These are phyloP conservation scores for Serendipita indica DNA, from an alignment of 768 basidiomycete genomes.

Conservation along the genomic window DNA sequence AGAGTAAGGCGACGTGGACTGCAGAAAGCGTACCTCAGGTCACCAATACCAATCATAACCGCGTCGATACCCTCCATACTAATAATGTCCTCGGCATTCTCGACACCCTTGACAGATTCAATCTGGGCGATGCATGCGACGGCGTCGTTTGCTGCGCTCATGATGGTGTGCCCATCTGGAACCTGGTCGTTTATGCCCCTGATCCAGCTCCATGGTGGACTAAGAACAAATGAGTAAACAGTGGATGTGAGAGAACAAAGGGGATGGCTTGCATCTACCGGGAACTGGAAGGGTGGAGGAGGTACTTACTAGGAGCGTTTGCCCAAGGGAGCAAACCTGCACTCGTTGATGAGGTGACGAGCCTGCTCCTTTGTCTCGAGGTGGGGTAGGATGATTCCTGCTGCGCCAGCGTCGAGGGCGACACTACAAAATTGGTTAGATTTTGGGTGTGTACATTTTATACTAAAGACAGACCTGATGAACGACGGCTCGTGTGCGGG, in stretches of 20 bases:
- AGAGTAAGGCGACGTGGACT: not conserved
- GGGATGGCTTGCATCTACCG: too few relatives aligned
- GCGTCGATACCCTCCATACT: not conserved
- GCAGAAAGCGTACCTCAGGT: not conserved
- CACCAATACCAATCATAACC: conserved; percentile 8
- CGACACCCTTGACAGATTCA: not conserved
- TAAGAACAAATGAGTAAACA: too few relatives aligned
- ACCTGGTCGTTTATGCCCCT: not conserved
- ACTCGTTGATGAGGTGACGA: conserved; percentile 10
- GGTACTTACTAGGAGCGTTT: not conserved
- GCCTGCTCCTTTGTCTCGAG: conserved; percentile 6
- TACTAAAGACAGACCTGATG: too few relatives aligned
- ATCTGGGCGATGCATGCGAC: conserved; percentile 4
- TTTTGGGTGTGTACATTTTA: too few relatives aligned
- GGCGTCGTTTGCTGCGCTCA: not conserved
- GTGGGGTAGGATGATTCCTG: conserved; percentile 3
- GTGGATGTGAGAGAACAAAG: too few relatives aligned
- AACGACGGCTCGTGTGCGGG: not conserved
- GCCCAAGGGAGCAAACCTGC: conserved; percentile 11
- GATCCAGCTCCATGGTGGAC: conserved; percentile 6
- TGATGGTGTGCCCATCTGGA: not conserved
- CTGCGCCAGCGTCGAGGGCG: conserved; percentile 6
- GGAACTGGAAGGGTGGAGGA: not conserved
- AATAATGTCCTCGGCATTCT: conserved; percentile 8
- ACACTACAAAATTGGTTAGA: too few relatives aligned